These are phyloP conservation scores for Ceratocystis eucalypticola DNA, from an alignment of 2,329 filamentous ascomycete genomes.

Conservation along the genomic window DNA sequence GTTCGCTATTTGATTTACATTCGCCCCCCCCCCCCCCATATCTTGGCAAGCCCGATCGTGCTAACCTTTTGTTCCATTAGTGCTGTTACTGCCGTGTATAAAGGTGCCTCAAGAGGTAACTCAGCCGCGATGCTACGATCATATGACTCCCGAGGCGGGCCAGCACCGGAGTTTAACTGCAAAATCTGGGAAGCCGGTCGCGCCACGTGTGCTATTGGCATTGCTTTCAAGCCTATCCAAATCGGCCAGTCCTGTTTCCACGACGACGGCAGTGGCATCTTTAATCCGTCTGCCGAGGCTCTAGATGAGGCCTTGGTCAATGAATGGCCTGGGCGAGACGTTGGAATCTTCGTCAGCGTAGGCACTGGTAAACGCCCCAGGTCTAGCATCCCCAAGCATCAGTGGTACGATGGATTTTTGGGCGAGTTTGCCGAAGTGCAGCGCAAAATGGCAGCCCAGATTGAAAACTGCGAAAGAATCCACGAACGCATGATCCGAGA, in stretches of 20 bases:
- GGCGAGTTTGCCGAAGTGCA: constrained; percentile 87
- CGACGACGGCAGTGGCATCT: constrained; percentile 81
- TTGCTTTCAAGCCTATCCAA: constrained; percentile 91
- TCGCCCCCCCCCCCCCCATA: constrained; percentile 13
- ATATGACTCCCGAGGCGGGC: constrained; percentile 88
- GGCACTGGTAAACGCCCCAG: constrained; percentile 77
- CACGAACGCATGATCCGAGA: constrained; percentile 77
- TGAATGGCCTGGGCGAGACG: constrained; percentile 87
- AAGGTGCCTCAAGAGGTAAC: constrained; percentile 57
- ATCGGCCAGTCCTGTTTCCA: constrained; percentile 90
- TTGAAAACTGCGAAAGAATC: constrained; percentile 85
- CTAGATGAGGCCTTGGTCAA: constrained; percentile 85
- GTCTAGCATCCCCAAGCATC: constrained; percentile 46
- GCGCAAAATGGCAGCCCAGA: constrained; percentile 63
- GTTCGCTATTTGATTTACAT: constrained; percentile 26
- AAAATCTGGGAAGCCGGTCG: constrained; percentile 95
- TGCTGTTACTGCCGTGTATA: constrained; percentile 81
- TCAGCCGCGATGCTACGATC: constrained; percentile 68
- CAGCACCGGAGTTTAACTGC: constrained; percentile 80
- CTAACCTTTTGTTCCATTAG: constrained; percentile 34
- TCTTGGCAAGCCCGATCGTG: neutral
- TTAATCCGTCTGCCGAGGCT: constrained; percentile 74
- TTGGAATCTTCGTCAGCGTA: constrained; percentile 83
- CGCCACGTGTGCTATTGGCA: constrained; percentile 78
- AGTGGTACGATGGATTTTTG: constrained; percentile 91